Conservation (phyloP, 345 rosid species). For the Sonneratia caseolaris region DNA sequence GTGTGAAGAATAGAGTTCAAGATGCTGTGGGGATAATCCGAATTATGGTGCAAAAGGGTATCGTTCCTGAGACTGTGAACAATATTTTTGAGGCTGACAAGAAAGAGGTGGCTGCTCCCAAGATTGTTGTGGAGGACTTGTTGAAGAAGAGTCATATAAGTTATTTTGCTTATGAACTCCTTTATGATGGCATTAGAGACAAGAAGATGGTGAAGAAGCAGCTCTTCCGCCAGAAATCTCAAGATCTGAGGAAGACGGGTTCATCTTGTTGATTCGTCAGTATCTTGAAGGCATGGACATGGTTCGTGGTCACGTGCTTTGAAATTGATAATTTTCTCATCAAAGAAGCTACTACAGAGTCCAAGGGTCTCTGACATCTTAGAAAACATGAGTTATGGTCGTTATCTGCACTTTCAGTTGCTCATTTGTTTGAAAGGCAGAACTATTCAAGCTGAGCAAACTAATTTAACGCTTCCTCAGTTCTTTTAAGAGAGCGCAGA, state of each 20-base stretch:
- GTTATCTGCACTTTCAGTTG: not conserved
- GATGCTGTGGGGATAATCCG: conserved; percentile 66
- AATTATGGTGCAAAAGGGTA: conserved; percentile 53
- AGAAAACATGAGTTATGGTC: not conserved
- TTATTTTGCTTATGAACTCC: conserved; percentile 72
- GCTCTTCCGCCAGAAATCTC: conserved; percentile 17
- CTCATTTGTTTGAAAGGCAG: not conserved
- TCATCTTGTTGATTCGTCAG: conserved; percentile 4
- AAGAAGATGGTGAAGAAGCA: conserved; percentile 56
- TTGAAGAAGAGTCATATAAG: conserved; percentile 75
- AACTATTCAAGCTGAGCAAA: not conserved
- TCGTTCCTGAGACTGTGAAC: conserved; percentile 71
- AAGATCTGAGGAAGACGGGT: conserved; percentile 7
- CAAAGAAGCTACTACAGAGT: not conserved
- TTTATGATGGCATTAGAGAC: conserved; percentile 74
- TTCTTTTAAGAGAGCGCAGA: not conserved
- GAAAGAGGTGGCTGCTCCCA: conserved; percentile 75
- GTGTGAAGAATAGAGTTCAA: conserved; percentile 50
- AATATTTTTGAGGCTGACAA: conserved; percentile 68
- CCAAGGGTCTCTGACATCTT: not conserved
- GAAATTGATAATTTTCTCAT: not conserved
- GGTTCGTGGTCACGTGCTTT: no score
- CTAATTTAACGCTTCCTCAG: not conserved
- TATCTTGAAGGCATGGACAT: conserved; percentile 5
- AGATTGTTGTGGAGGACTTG: conserved; percentile 80